Evolutionary conservation across 2,329 filamentous ascomycete genomes (phyloP), one percentile per base, ranked within the genome.

Genomic region (Stachybotrys elegans): DNA sequence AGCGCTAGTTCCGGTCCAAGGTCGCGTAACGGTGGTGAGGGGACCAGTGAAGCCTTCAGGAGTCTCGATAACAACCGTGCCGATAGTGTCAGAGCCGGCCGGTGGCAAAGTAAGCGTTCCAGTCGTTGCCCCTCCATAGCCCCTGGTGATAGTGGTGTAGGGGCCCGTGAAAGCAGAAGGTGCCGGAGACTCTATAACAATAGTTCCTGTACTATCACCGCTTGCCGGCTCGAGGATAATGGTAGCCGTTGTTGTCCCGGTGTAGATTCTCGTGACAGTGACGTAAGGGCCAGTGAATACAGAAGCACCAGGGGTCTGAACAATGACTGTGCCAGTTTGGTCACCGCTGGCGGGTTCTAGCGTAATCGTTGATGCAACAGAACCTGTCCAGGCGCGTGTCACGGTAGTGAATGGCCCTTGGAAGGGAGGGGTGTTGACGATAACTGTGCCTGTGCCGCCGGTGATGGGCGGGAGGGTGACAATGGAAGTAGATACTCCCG

Each of bases 41-140:
- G 38, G 22, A 29, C 38, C 38, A 7, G 38, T 29, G 22, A 29
- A 34, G 7, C 31, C 31, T 16, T 34, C 22, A 14, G 38, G 38
- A 17, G 38, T 40, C 20, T 40, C 38, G 20, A 40, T n/a, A 19
- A 40, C 17, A 16, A 40, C 22, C 9, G 38, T 40, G 21, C 22
- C 38, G 17, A 29, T 40, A 7, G 22, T 29, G n/a, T 29, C 38
- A 16, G 38, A 17, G 22, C 22, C 38, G 19, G 38, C 25, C 14
- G 38, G 38, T 7, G 21, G 22, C n/a, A 25, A 9, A 7, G 38
- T 40, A 13, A 27, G 29, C 23, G 22, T 25, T 16, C 22, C 17
- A 14, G 23, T n/a, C 6, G 22, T 16, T 11, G 38, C 22, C 4
- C 38, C 38, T 17, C 38, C 23, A 19, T 40, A 40, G 4, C 21